Evolutionary conservation across 768 basidiomycete species (phyloP), one percentile per base, ranked within the genome.

Genomic region (Phlegmacium glaucopus): DNA sequence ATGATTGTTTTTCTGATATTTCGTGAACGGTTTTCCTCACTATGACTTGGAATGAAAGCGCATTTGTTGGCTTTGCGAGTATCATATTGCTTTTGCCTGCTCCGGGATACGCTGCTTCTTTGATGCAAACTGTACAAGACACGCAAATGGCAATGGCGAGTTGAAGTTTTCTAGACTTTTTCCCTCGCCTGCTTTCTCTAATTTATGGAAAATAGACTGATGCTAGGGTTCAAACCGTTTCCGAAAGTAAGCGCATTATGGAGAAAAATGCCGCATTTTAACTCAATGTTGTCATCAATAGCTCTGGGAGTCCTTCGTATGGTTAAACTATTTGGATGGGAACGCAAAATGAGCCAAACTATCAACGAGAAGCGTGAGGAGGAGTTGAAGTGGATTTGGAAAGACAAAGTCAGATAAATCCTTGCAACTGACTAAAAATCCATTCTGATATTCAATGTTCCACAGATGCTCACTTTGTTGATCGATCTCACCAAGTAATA

Each of bases 291-390:
- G 22, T 22, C 5, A 15, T 62, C 32, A 18, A 4, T 43, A 82
- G 82, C 71, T 4, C 68, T 82, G 57, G 76, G 74, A 45, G 76
- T 80, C 15, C 61, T 86, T 11, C 76, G 84, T n/a, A 85, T 87
- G 80, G 69, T 86, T 59, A 89, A 89, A 62, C 66, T 88, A 34
- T 88, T 89, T 54, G 87, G 75, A 11, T 78, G 87, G 76, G 76
- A 84, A 70, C 74, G 75, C 44, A 74, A 79, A 39, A 77, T 85
- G 62, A 70, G 74, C 35, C 61, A 73, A 5, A 70, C 69, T 39
- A 68, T 91, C 32, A 64, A 68, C 9, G 72, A 73, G 38, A 81
- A 82, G 54, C 75, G 87, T 49, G 79, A 85, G 38, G 75, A 75
- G 6, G 89, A 91, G 62, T 63, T 90, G 16, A 47, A 57, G 5